phyloP scores from a whole-genome alignment of 192 early-diverging fungal genomes.

The Entomortierella parvispora region DNA sequence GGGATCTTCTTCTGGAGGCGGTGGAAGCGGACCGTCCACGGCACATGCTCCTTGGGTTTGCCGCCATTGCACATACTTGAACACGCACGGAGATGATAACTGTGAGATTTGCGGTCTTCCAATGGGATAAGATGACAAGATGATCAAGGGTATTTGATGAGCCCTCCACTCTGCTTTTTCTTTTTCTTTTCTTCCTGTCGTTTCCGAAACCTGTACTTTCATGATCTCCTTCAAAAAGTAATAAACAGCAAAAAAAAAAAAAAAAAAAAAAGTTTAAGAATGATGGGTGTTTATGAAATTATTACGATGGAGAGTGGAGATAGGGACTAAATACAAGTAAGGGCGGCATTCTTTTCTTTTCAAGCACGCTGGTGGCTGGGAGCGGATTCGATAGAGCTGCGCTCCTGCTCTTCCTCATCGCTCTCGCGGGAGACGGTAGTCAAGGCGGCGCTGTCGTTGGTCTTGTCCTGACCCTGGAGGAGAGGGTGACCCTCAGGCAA shows the following conservation, averaged over 20 bases:
- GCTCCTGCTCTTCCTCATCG: too few species aligned
- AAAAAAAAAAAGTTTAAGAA: too few species aligned
- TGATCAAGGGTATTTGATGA: too few species aligned
- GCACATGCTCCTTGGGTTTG: constrained; percentile 65
- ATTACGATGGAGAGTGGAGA: too few species aligned
- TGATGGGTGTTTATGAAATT: too few species aligned
- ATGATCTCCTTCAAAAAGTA: too few species aligned
- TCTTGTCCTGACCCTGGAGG: neutral
- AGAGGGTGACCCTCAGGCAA: constrained; percentile 2
- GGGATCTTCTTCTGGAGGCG: constrained; percentile 25
- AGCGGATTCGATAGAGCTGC: too few species aligned
- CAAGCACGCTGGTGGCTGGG: too few species aligned
- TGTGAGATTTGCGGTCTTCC: constrained; percentile 92
- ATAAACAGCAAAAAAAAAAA: too few species aligned
- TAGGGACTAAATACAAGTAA: too few species aligned
- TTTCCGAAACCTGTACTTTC: neutral
- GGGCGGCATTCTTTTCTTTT: too few species aligned
- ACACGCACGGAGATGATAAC: constrained; percentile 63
- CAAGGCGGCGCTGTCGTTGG: neutral
- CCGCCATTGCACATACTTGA: constrained; percentile 85
- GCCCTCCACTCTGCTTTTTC: neutral
- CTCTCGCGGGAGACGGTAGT: too few species aligned
- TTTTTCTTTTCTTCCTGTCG: neutral
- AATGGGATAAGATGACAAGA: constrained; percentile 51
- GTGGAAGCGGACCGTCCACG: constrained; percentile 17